Conservation (phyloP, 176 grass and related monocot genomes). For the Ampelocalamus luodianensis region DNA sequence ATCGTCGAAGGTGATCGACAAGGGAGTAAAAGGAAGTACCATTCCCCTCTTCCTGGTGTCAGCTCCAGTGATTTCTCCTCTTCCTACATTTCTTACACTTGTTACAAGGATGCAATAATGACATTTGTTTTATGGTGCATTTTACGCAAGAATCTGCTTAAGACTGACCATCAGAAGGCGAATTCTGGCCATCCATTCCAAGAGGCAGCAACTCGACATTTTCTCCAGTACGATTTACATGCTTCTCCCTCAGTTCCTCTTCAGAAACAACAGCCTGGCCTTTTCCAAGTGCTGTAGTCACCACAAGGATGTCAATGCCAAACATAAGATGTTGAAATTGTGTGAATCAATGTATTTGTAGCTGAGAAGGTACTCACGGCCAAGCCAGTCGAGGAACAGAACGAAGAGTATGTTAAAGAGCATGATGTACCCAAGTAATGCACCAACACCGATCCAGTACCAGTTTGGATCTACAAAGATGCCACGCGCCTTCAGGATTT, state of each 20-base stretch:
- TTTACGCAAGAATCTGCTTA: background rate
- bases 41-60: constrained; percentile 76
- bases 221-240: constrained; percentile 77
- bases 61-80: constrained; percentile 52
- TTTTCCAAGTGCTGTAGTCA: constrained; percentile 70
- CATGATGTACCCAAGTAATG: constrained; percentile 83
- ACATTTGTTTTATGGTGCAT: constrained; percentile 7
- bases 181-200: constrained; percentile 43
- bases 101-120: constrained; percentile 23
- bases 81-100: constrained; percentile 59
- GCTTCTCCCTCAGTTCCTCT: constrained; percentile 79
- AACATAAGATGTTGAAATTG: constrained; percentile 10
- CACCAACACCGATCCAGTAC: constrained; percentile 94
- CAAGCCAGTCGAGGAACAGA: constrained; percentile 89
- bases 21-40: constrained; percentile 83
- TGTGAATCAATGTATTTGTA: constrained; percentile 21
- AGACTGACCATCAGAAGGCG: constrained; percentile 47
- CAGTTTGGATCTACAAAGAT: constrained; percentile 90
- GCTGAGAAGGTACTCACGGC: constrained; percentile 65
- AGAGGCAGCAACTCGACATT: constrained; percentile 51
- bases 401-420: constrained; percentile 92
- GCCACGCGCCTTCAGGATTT: constrained; percentile 61
- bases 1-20: constrained; percentile 78
- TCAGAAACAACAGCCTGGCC: constrained; percentile 85
- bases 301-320: constrained; percentile 37